Conservation (phyloP, 1,139 yeast genomes). For the Yamadazyma triangularis region DNA sequence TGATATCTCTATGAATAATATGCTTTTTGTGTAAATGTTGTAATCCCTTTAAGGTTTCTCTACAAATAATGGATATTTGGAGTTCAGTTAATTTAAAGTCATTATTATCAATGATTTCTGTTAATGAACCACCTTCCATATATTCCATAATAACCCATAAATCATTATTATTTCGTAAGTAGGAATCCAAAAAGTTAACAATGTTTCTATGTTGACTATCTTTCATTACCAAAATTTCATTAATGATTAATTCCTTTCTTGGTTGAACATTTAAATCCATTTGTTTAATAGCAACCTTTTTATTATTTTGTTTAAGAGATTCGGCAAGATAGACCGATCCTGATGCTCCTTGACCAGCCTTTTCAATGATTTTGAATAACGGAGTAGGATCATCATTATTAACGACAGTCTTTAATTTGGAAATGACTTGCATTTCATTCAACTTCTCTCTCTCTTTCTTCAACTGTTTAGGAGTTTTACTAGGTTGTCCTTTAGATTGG, state of each 20-base stretch:
- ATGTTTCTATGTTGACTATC: slow-evolving; percentile 46
- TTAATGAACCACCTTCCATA: slow-evolving; percentile 77
- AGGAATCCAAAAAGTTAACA: slow-evolving; percentile 45
- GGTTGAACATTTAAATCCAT: slow-evolving; percentile 94
- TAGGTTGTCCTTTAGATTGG: not conserved
- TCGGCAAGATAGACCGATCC: slow-evolving; percentile 93
- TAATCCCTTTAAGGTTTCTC: slow-evolving; percentile 87
- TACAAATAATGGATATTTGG: slow-evolving; percentile 88
- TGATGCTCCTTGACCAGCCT: slow-evolving; percentile 99
- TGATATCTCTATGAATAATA: slow-evolving; percentile 93
- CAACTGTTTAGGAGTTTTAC: slow-evolving; percentile 39
- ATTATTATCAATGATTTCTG: slow-evolving; percentile 86
- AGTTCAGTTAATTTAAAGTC: slow-evolving; percentile 60
- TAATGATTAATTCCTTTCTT: slow-evolving; percentile 81
- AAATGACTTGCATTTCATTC: slow-evolving; percentile 83
- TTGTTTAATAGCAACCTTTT: slow-evolving; percentile 84
- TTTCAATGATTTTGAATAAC: slow-evolving; percentile 79
- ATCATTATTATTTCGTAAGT: slow-evolving; percentile 38
- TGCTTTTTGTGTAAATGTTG: slow-evolving; percentile 88
- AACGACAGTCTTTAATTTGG: slow-evolving; percentile 79
- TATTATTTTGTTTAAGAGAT: slow-evolving; percentile 38
- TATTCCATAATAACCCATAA: slow-evolving; percentile 95
- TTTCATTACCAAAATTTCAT: slow-evolving; percentile 47
- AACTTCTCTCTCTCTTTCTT: slow-evolving; percentile 67
- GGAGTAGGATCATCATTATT: slow-evolving; percentile 80